Evolutionary conservation across 2,329 filamentous ascomycete genomes (phyloP).

Genomic region (Boeremia lycopersici): DNA sequence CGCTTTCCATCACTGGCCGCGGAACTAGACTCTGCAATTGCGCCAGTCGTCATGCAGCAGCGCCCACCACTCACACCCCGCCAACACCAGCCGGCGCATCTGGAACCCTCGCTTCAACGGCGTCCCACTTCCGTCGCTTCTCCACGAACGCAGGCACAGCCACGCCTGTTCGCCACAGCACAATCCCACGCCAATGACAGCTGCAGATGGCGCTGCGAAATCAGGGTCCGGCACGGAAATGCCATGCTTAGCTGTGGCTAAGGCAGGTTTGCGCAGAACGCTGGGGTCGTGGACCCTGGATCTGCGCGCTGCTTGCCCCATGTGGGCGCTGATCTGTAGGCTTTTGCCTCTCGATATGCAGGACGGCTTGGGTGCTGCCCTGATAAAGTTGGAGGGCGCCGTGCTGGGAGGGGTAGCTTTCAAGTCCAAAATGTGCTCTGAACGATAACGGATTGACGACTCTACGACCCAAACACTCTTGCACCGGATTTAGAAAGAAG

Average conservation of each 20-base stretch:
- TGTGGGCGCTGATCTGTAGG: conserved; percentile 27
- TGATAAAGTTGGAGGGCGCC: conserved; percentile 19
- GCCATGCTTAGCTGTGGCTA: conserved; percentile 35
- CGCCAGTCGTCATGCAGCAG: too few relatives aligned
- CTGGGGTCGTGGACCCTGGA: conserved; percentile 33
- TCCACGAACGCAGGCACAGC: too few relatives aligned
- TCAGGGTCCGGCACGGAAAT: conserved; percentile 17
- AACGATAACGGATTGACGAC: conserved; percentile 12
- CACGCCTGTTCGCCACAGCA: too few relatives aligned
- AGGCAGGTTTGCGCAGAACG: conserved; percentile 22
- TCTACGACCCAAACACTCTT: conserved; percentile 6
- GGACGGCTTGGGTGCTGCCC: conserved; percentile 19
- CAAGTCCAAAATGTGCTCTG: conserved; percentile 23
- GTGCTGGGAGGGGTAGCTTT: conserved; percentile 2
- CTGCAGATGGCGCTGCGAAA: neutral
- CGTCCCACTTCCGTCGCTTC: too few relatives aligned
- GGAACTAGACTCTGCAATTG: too few relatives aligned
- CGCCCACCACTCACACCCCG: too few relatives aligned
- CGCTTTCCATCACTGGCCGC: too few relatives aligned
- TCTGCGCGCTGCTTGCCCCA: conserved; percentile 22
- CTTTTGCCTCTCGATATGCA: conserved; percentile 29
- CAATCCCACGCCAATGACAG: too few relatives aligned
- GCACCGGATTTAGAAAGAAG: too few relatives aligned
- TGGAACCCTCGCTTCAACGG: too few relatives aligned
- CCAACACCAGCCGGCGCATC: too few relatives aligned